Percentiles rank a stretch among this genome's conserved stretches.
phyloP scores from a whole-genome alignment of 192 early-diverging fungal species.

The Coemansia umbellata region DNA sequence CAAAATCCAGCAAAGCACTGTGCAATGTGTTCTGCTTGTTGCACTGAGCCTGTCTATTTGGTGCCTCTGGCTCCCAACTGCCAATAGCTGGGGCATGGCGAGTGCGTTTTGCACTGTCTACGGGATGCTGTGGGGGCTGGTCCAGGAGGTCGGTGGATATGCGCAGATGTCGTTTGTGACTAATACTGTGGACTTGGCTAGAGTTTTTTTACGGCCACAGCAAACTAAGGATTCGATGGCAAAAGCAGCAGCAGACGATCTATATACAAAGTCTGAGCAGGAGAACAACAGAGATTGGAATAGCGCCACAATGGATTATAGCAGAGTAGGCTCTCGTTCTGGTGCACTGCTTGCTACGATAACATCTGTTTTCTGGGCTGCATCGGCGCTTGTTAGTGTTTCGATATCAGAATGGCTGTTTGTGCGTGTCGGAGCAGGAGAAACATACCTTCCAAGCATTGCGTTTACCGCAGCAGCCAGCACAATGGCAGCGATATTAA shows the following conservation, averaged over 20 bases:
- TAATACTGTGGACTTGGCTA: no score
- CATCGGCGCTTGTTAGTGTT: constrained; percentile 2
- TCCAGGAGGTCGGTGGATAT: background rate
- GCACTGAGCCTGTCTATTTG: constrained; percentile 9
- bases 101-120: constrained; percentile 12
- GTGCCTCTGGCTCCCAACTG: constrained; percentile 29
- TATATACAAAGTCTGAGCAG: no score
- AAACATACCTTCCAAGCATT: constrained; percentile 6
- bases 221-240: no score
- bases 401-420: constrained; percentile 14
- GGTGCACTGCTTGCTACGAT: no score
- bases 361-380: no score
- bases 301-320: no score
- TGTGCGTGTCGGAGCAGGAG: constrained; percentile 2
- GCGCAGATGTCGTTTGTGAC: no score
- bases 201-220: no score
- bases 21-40: background rate
- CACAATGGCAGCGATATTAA: background rate
- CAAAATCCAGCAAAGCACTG: background rate
- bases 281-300: no score
- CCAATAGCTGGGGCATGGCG: constrained; percentile 3
- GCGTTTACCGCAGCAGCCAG: background rate
- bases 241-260: no score
- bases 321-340: no score
- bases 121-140: constrained; percentile 12